Conservation (phyloP, 75 land plant species). For the Pinus tabuliformis region DNA sequence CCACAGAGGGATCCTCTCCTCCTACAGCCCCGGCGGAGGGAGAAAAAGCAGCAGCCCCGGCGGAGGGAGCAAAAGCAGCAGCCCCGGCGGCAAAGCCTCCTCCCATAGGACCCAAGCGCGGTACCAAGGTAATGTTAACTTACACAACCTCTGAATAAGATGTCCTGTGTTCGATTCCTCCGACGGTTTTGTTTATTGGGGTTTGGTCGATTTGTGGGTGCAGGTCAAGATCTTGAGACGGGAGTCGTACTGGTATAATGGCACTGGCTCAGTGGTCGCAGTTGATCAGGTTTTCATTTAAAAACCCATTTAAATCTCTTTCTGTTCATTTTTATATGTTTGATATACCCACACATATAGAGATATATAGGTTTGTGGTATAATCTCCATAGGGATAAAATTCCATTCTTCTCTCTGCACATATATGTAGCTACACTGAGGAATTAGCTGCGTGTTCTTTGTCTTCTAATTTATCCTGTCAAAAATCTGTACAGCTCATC, state of each 20-base stretch:
- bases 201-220: not conserved
- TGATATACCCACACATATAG: too few relatives aligned
- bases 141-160: not conserved
- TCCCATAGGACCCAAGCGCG: conserved; percentile 88
- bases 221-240: conserved; percentile 79
- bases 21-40: conserved; percentile 25
- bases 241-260: conserved; percentile 94
- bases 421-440: too few relatives aligned
- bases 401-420: too few relatives aligned
- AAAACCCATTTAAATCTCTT: too few relatives aligned
- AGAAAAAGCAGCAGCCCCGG: conserved; percentile 15
- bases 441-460: too few relatives aligned
- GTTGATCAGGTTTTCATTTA: conserved; percentile 78
- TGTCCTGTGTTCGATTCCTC: not conserved
- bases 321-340: too few relatives aligned
- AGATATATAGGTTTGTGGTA: too few relatives aligned
- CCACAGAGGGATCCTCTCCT: conserved; percentile 6
- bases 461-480: too few relatives aligned
- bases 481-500: too few relatives aligned
- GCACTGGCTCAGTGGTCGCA: conserved; percentile 77
- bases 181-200: not conserved
- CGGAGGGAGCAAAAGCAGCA: conserved; percentile 15
- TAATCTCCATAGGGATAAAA: too few relatives aligned
- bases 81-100: conserved; percentile 44
- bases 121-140: conserved; percentile 50